phyloP scores from a whole-genome alignment of 164 flowering plant species.

The Protea cynaroides region DNA sequence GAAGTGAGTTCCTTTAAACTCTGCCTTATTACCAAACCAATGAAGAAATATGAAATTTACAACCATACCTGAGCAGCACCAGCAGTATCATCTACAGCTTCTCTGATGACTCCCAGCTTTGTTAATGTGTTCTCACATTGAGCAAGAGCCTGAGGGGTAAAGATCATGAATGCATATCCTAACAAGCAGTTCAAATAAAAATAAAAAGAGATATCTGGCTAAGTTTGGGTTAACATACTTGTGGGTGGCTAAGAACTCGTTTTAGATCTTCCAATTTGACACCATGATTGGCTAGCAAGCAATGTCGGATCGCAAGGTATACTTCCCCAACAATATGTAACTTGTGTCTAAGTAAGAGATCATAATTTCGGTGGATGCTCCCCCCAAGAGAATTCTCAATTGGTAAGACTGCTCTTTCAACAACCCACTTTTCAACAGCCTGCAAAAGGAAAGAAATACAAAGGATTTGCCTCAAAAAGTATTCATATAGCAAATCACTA shows the following conservation, averaged over 20 bases:
- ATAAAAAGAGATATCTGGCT: too few species aligned
- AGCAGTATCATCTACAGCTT: constrained; percentile 96
- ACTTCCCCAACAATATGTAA: constrained; percentile 99
- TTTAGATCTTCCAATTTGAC: constrained; percentile 59
- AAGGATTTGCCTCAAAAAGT: not conserved
- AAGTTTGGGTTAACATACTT: constrained; percentile 36
- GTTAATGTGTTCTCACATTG: constrained; percentile 92
- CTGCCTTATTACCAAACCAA: too few species aligned
- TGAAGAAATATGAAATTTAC: too few species aligned
- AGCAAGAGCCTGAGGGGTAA: constrained; percentile 77
- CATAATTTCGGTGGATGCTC: constrained; percentile 95
- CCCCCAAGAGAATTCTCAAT: constrained; percentile 97
- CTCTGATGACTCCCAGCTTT: constrained; percentile 79
- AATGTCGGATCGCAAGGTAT: constrained; percentile 67
- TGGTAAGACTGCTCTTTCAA: constrained; percentile 93
- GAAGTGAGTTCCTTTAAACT: too few species aligned
- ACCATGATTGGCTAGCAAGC: constrained; percentile 82
- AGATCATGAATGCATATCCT: not conserved
- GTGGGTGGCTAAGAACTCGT: constrained; percentile 93
- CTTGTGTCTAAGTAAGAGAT: constrained; percentile 76
- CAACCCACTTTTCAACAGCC: constrained; percentile 93
- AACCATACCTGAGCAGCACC: constrained; percentile 84
- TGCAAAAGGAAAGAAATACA: constrained; percentile 19
- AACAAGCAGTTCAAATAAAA: not conserved
- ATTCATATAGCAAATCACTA: too few species aligned